Percentiles rank a stretch among this genome's conserved stretches.
Conservation (phyloP, 495 filamentous ascomycete genomes). For the Aspergillus asperescens region DNA sequence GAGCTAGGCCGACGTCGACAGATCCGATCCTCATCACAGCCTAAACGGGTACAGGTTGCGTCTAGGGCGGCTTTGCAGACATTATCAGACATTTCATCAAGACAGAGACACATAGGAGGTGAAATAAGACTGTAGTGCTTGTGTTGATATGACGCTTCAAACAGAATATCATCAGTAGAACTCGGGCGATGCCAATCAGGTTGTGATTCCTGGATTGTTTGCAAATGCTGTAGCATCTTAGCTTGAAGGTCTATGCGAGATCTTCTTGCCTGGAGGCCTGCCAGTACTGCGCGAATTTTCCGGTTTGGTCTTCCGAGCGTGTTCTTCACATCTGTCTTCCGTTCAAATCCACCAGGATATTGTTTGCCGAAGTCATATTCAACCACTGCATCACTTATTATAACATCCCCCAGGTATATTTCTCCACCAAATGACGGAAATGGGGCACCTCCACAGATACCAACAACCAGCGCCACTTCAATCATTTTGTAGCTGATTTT, state of each 20-base stretch:
- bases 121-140: constrained; percentile 19
- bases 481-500: constrained; percentile 26
- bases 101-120: constrained; percentile 1
- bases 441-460: constrained; percentile 21
- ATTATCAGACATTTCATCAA: background rate
- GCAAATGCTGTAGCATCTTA: constrained; percentile 10
- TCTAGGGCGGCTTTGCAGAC: background rate
- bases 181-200: constrained; percentile 19
- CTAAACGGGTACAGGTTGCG: background rate
- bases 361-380: constrained; percentile 37
- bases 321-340: constrained; percentile 26
- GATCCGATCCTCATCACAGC: constrained; percentile 3
- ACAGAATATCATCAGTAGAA: constrained; percentile 26
- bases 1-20: background rate
- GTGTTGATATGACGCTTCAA: constrained; percentile 27
- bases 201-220: background rate
- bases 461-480: constrained; percentile 22
- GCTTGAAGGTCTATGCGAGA: constrained; percentile 13
- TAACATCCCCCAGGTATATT: constrained; percentile 41
- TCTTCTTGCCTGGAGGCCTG: constrained; percentile 14
- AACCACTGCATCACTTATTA: constrained; percentile 37
- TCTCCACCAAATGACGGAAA: constrained; percentile 9
- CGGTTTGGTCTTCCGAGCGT: constrained; percentile 25
- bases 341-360: constrained; percentile 21
- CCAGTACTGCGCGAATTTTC: constrained; percentile 27